Conservation (phyloP, 164 flowering plant species). For the Umbellularia californica region DNA sequence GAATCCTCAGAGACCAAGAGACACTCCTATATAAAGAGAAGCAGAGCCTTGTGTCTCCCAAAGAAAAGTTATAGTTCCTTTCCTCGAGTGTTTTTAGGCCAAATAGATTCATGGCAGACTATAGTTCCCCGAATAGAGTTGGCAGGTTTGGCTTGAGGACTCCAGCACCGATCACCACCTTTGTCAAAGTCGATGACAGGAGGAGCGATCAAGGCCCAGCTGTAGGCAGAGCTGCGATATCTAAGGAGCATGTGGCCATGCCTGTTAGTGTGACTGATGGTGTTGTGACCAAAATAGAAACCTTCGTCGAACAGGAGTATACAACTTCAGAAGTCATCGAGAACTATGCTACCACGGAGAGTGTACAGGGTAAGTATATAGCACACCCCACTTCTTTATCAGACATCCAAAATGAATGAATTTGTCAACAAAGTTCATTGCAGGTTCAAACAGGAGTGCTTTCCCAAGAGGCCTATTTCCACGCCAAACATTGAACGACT, state of each 20-base stretch:
- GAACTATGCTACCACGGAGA: constrained; percentile 5
- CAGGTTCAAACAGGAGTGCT: neutral
- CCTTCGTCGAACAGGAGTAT: constrained; percentile 16
- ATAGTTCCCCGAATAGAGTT: constrained; percentile 4
- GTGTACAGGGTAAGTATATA: constrained; percentile 14
- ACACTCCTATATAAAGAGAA: neutral
- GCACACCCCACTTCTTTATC: constrained; percentile 7
- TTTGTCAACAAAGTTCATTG: constrained; percentile 11
- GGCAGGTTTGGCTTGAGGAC: neutral
- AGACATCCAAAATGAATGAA: constrained; percentile 26
- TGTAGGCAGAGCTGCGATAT: neutral
- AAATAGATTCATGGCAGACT: constrained; percentile 13
- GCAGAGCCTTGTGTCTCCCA: neutral
- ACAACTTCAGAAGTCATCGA: constrained; percentile 14
- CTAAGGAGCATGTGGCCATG: constrained; percentile 16
- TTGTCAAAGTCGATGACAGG: constrained; percentile 2
- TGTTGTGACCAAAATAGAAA: constrained; percentile 22
- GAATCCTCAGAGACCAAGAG: neutral
- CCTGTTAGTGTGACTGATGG: constrained; percentile 22
- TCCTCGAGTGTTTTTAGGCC: neutral
- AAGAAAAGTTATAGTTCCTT: neutral
- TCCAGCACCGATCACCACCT: constrained; percentile 6
- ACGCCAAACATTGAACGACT: neutral
- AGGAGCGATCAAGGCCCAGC: constrained; percentile 5
- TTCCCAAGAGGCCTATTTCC: neutral